These are phyloP conservation scores for Pseudoneurospora amorphoporcata DNA, from an alignment of 495 filamentous ascomycete species.

Conservation along the genomic window DNA sequence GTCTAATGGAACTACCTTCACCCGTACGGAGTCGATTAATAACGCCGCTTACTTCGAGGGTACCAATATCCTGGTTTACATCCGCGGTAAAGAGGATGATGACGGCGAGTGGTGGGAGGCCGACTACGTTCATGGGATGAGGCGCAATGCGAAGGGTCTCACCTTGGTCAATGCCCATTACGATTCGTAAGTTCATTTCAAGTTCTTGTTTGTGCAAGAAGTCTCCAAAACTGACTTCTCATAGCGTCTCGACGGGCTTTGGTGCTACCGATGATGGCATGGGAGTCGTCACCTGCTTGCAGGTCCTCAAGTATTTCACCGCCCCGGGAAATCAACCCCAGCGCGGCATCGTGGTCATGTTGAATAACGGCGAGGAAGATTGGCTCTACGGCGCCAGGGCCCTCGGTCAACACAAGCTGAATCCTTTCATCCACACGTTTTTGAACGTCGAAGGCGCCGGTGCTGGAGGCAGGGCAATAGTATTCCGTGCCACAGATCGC, in stretches of 20 bases:
- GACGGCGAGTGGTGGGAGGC: slow-evolving; percentile 53
- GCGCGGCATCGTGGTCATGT: slow-evolving; percentile 68
- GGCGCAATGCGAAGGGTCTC: slow-evolving; percentile 53
- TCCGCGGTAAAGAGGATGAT: slow-evolving; percentile 69
- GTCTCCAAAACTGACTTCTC: slow-evolving; percentile 3
- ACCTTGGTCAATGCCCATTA: slow-evolving; percentile 94
- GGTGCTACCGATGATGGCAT: slow-evolving; percentile 93
- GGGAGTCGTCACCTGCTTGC: slow-evolving; percentile 74
- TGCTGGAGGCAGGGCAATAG: slow-evolving; percentile 76
- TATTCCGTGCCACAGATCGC: slow-evolving; percentile 79
- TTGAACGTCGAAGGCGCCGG: slow-evolving; percentile 93
- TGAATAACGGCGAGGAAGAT: slow-evolving; percentile 97
- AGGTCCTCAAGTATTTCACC: slow-evolving; percentile 84
- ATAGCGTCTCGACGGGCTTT: slow-evolving; percentile 73
- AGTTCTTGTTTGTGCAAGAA: neutral
- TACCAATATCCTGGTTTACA: slow-evolving; percentile 85
- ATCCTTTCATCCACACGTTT: slow-evolving; percentile 69
- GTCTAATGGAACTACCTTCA: neutral
- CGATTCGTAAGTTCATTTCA: slow-evolving; percentile 41
- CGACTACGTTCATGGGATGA: slow-evolving; percentile 26
- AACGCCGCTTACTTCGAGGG: slow-evolving; percentile 75
- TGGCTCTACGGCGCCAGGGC: slow-evolving; percentile 81
- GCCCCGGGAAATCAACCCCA: slow-evolving; percentile 63
- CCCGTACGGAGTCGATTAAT: neutral
- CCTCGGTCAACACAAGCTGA: slow-evolving; percentile 73